These are phyloP conservation scores for Nothophytophthora sp. DNA, from an alignment of 352 stramenopile genomes.

Conservation along the genomic window DNA sequence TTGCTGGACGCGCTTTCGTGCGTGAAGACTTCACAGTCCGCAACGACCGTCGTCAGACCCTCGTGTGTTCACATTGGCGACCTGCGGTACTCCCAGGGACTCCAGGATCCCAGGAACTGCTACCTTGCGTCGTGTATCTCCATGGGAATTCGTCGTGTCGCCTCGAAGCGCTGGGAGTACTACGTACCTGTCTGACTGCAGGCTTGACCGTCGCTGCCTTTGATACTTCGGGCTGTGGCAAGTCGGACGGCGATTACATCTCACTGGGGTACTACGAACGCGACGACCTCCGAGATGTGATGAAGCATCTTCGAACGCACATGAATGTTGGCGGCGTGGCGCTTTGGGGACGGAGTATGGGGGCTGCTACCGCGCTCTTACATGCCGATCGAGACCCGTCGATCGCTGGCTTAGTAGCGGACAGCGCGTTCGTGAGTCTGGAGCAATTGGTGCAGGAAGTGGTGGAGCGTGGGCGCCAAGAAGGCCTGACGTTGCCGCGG, in stretches of 20 bases:
- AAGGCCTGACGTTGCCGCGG: conserved; percentile 91
- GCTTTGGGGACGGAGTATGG: conserved; percentile 98
- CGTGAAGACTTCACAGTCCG: conserved; percentile 91
- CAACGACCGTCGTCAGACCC: conserved; percentile 76
- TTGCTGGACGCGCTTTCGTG: conserved; percentile 85
- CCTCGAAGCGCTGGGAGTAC: conserved; percentile 94
- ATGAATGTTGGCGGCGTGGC: conserved; percentile 94
- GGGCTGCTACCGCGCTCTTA: conserved; percentile 97
- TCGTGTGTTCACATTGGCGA: conserved; percentile 97
- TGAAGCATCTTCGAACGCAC: conserved; percentile 92
- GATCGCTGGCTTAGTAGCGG: conserved; percentile 97
- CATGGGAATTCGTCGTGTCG: conserved; percentile 98
- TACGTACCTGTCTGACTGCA: conserved; percentile 87
- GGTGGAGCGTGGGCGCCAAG: conserved; percentile 93
- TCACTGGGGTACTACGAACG: conserved; percentile 97
- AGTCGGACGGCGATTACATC: conserved; percentile 97
- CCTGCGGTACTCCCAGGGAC: conserved; percentile 39
- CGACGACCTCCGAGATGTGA: conserved; percentile 87
- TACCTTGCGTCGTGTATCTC: conserved; percentile 97
- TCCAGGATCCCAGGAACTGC: too few relatives aligned
- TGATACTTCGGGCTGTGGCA: conserved; percentile 96
- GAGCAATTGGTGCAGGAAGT: conserved; percentile 97
- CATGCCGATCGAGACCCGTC: conserved; percentile 96
- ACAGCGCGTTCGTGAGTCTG: conserved; percentile 97
- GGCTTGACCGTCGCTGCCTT: conserved; percentile 96